These are phyloP conservation scores for Casuarina glauca DNA, from an alignment of 306 rosid genomes.

Conservation along the genomic window DNA sequence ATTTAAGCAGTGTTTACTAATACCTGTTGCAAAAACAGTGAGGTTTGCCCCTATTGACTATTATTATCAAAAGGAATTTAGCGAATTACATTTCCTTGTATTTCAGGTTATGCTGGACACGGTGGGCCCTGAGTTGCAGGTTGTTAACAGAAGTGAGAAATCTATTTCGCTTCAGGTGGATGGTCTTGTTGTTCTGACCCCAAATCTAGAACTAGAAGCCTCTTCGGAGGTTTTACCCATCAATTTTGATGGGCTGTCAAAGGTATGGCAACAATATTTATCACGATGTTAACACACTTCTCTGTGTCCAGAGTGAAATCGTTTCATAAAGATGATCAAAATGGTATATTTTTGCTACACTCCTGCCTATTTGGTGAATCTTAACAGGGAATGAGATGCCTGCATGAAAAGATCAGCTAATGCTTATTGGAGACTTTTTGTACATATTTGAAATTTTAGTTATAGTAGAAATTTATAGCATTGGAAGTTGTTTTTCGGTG, in stretches of 20 bases:
- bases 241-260: constrained; percentile 75
- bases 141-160: constrained; percentile 59
- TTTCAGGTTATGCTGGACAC: constrained; percentile 87
- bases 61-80: constrained; percentile 10
- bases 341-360: neutral
- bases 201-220: constrained; percentile 68
- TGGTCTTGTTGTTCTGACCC: constrained; percentile 72
- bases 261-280: constrained; percentile 47
- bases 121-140: constrained; percentile 88
- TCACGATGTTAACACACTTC: neutral
- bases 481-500: no score
- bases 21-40: neutral
- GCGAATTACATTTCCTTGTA: constrained; percentile 14
- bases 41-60: neutral
- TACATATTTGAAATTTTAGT: no score
- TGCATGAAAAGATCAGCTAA: no score
- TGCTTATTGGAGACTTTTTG: no score
- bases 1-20: neutral
- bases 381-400: no score
- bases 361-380: no score
- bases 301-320: neutral
- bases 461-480: no score
- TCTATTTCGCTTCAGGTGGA: constrained; percentile 56
- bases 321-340: neutral
- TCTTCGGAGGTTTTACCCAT: constrained; percentile 81